Base-by-base conservation (phyloP, 2,329 filamentous ascomycete species). In the Fusarium verticillioides region DNA sequence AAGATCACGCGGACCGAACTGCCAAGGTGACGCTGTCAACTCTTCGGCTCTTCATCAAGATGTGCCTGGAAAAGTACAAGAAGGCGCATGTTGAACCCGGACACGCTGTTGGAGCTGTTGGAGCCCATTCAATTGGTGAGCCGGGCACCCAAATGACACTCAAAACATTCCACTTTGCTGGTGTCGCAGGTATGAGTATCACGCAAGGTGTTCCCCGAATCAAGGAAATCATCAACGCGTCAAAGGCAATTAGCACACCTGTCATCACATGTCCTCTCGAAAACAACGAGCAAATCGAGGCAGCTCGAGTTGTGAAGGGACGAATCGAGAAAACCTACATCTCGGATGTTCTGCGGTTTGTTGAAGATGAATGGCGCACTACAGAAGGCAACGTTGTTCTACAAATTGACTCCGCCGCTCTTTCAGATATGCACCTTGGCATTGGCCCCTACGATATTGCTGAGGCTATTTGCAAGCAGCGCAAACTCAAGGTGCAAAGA, bases 211-310 rank as follows among this genome's bases (percentile, higher is more conserved):
- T 99, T 11, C 96, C 96, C 3, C 96, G 96, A 91, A 99, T 99
- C 86, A 99, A 99, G 85, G 96, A 99, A 87, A 99, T 99, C 76
- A 99, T 99, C 90, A 99, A 99, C 84, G 96, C 96, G 10, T 97
- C 95, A 13, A 97, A 95, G 81, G 86, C 87, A 56, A 99, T 99
- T 83, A 97, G 93, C 81, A 99, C 96, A 1, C 96, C 96, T 1
- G 93, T 99, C 79, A 97, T 99, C 75, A 91, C 90, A 10, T 98
- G 96, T 78, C 92, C 94, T 9, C 87, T 98, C 9, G 88, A 94
- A 72, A 96, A 95, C 79, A 90, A 91, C 68, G 85, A 88, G 62
- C 89, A 92, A 73, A 90, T 96, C 61, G 89, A 92, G 73, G 94
- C 93, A 5, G 96, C 96, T n/a, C 91, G 92, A 37, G 91, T 97